Conservation (phyloP, 2,329 filamentous ascomycete genomes). For the Aureobasidium sp. region DNA sequence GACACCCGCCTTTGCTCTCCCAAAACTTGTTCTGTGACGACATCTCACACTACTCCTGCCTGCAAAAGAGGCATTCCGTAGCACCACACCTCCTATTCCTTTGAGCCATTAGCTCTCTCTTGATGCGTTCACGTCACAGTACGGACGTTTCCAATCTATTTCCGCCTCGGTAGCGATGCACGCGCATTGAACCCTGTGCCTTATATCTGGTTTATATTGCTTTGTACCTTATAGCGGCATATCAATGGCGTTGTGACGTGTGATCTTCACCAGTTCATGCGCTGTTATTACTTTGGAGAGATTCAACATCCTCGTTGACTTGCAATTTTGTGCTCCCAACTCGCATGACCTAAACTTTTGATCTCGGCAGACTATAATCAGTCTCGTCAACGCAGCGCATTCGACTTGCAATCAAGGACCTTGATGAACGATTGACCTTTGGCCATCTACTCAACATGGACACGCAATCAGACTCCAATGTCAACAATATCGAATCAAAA, state of each 20-base stretch:
- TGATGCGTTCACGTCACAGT: conserved; percentile 1
- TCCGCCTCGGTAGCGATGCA: background rate
- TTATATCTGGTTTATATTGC: conserved; percentile 7
- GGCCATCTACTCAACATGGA: background rate
- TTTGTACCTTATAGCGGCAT: conserved; percentile 5
- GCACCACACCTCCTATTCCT: background rate
- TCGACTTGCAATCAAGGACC: background rate
- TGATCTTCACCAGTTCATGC: conserved; percentile 3
- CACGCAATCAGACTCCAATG: background rate
- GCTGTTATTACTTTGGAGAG: background rate
- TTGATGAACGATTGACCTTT: background rate
- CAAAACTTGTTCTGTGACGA: conserved; percentile 12
- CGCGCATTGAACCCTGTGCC: background rate
- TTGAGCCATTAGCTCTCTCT: background rate
- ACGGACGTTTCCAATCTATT: background rate
- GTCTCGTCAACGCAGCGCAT: background rate
- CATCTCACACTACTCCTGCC: background rate
- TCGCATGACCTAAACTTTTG: background rate
- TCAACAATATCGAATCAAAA: background rate
- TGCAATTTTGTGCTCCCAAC: background rate
- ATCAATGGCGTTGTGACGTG: conserved; percentile 10
- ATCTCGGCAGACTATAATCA: background rate
- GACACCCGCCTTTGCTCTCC: background rate
- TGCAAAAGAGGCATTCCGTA: background rate
- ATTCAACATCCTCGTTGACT: background rate